phyloP scores from a whole-genome alignment of 345 rosid species.

The Ceriops zippeliana region DNA sequence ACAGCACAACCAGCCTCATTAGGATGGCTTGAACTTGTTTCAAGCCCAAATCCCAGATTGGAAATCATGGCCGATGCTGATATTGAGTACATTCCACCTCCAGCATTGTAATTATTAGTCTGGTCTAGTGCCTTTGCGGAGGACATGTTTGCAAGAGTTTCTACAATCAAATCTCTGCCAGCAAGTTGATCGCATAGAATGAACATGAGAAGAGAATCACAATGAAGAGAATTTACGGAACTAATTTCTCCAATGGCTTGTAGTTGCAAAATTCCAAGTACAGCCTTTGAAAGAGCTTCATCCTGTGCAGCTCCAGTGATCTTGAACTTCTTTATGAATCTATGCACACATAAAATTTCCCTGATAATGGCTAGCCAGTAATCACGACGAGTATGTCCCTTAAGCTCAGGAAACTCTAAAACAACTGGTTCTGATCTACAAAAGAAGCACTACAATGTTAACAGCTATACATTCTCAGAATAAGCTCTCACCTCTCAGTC shows the following conservation, averaged over 20 bases:
- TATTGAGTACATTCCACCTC: constrained; percentile 62
- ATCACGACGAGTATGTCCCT: constrained; percentile 92
- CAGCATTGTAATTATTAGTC: constrained; percentile 32
- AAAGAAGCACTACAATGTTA: constrained; percentile 26
- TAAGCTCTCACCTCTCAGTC: constrained; percentile 4
- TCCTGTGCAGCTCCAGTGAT: constrained; percentile 59
- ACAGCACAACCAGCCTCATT: constrained; percentile 50
- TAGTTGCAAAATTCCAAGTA: constrained; percentile 71
- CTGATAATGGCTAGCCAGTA: constrained; percentile 79
- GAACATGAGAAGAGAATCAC: constrained; percentile 70
- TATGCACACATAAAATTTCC: constrained; percentile 73
- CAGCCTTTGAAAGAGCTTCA: constrained; percentile 82
- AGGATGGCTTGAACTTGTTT: constrained; percentile 49
- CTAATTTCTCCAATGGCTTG: constrained; percentile 80
- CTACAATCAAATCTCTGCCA: constrained; percentile 86
- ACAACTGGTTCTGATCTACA: constrained; percentile 86
- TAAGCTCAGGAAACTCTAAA: constrained; percentile 92
- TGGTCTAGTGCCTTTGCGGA: constrained; percentile 45
- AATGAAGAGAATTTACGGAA: constrained; percentile 33
- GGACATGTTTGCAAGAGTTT: constrained; percentile 77
- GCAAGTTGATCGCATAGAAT: constrained; percentile 94
- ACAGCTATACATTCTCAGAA: constrained; percentile 19
- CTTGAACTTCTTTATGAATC: constrained; percentile 62
- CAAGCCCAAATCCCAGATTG: constrained; percentile 67
- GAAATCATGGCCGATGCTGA: constrained; percentile 78